Conservation (phyloP, 2,329 filamentous ascomycete species). For the Fusarium tjaetaba region DNA sequence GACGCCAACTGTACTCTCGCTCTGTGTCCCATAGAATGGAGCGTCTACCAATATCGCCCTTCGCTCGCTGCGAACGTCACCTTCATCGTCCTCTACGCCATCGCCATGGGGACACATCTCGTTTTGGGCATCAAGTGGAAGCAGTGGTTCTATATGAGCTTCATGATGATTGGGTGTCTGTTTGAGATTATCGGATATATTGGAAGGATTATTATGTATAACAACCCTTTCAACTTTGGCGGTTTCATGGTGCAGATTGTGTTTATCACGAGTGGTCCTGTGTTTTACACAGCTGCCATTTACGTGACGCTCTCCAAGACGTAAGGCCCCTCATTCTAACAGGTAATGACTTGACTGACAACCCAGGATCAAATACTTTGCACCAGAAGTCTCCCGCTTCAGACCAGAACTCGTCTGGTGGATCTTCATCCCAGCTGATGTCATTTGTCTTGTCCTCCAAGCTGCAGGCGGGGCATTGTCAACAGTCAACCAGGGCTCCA, state of each 20-base stretch:
- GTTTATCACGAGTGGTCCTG: slow-evolving; percentile 54
- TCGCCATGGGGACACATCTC: slow-evolving; percentile 57
- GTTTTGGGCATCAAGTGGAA: slow-evolving; percentile 54
- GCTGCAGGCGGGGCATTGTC: slow-evolving; percentile 65
- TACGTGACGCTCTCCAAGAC: slow-evolving; percentile 67
- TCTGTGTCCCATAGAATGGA: slow-evolving; percentile 56
- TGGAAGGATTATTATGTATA: slow-evolving; percentile 64
- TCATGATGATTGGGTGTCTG: slow-evolving; percentile 64
- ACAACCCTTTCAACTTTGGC: slow-evolving; percentile 65
- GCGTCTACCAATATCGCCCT: slow-evolving; percentile 59
- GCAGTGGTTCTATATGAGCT: slow-evolving; percentile 56
- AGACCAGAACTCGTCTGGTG: slow-evolving; percentile 54
- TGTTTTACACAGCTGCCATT: slow-evolving; percentile 66
- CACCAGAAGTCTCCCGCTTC: slow-evolving; percentile 53
- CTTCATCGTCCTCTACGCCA: slow-evolving; percentile 56
- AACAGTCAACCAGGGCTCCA: slow-evolving; percentile 55
- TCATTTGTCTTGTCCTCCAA: slow-evolving; percentile 65
- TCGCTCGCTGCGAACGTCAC: slow-evolving; percentile 53
- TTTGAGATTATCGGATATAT: slow-evolving; percentile 71
- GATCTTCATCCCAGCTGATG: slow-evolving; percentile 62
- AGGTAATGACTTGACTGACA: not conserved
- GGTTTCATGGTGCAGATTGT: slow-evolving; percentile 72
- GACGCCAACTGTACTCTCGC: slow-evolving; percentile 61
- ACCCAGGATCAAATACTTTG: slow-evolving; percentile 51
- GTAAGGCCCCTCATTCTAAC: slow-evolving; percentile 28